Evolutionary conservation across 108 stramenopile species (phyloP).

Genomic region (Pseudonitzschia multistriata): DNA sequence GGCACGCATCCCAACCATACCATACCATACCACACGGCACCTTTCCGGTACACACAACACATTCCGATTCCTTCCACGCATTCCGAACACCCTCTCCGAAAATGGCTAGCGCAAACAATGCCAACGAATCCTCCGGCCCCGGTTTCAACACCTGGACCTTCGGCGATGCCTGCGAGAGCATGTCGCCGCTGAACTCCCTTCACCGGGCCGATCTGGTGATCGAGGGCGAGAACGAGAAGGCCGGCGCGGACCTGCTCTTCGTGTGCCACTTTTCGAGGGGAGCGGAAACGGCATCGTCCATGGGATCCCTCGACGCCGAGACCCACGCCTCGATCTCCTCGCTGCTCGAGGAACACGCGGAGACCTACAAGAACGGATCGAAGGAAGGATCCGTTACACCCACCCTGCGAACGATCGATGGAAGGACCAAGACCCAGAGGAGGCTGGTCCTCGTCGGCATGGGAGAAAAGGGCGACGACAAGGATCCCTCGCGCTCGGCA

Average conservation of each 20-base stretch:
- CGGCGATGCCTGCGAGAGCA: conserved; percentile 62
- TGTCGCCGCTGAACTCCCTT: conserved; percentile 59
- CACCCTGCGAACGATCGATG: conserved; percentile 36
- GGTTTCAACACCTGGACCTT: conserved; percentile 75
- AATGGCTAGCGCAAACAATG: too few species aligned
- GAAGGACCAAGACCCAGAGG: conserved; percentile 13
- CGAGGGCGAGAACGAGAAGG: conserved; percentile 2
- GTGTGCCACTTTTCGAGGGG: conserved; percentile 62
- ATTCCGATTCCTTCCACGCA: too few species aligned
- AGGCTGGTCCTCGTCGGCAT: conserved; percentile 53
- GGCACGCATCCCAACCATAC: too few species aligned
- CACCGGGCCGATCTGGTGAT: conserved; percentile 31
- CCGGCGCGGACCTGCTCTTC: conserved; percentile 60
- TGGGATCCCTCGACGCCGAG: conserved; percentile 49
- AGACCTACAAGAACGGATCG: conserved; percentile 64
- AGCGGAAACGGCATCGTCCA: conserved; percentile 42
- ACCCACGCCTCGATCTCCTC: conserved; percentile 48
- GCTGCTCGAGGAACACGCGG: conserved; percentile 53
- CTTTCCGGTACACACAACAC: too few species aligned
- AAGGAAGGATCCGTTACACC: conserved; percentile 53
- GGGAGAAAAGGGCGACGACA: conserved; percentile 33
- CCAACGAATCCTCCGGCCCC: too few species aligned
- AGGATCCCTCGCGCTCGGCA: too few species aligned
- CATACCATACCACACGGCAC: too few species aligned
- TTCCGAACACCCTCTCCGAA: too few species aligned